phyloP scores from a whole-genome alignment of 257 asterid species.

The Henckelia pumila region DNA sequence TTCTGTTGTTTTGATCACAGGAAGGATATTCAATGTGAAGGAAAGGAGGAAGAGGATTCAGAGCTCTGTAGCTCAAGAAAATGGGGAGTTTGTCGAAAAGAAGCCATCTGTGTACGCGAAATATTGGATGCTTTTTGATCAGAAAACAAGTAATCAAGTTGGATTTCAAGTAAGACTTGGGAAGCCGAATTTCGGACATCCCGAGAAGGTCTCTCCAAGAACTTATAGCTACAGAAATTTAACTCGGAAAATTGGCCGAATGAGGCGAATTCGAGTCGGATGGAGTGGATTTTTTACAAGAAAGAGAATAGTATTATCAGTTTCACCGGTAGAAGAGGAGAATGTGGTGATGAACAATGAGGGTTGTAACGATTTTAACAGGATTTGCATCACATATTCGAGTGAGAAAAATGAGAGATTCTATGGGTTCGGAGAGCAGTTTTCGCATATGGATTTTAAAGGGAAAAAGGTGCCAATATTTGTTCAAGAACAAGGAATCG shows the following conservation, averaged over 20 bases:
- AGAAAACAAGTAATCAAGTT: conserved; percentile 56
- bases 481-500: conserved; percentile 97
- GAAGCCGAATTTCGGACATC: conserved; percentile 42
- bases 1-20: conserved; percentile 56
- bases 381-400: conserved; percentile 68
- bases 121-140: conserved; percentile 79
- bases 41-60: conserved; percentile 29
- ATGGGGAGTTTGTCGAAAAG: conserved; percentile 30
- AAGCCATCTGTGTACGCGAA: conserved; percentile 43
- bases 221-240: conserved; percentile 46
- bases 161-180: conserved; percentile 74
- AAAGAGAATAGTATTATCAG: conserved; percentile 36
- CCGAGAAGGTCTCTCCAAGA: conserved; percentile 49
- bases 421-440: conserved; percentile 93
- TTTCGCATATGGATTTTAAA: conserved; percentile 80
- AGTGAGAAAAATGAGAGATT: conserved; percentile 78
- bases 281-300: conserved; percentile 42
- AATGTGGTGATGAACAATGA: conserved; percentile 40
- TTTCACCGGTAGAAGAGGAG: conserved; percentile 58
- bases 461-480: conserved; percentile 83
- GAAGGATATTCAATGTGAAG: conserved; percentile 48
- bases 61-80: conserved; percentile 15
- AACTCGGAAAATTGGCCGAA: conserved; percentile 38
- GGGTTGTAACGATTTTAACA: conserved; percentile 42
- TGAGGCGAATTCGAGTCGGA: conserved; percentile 42